A percentile compares a stretch with the other conserved stretches of the same genome.
These are phyloP conservation scores for Cryptococcus maquisensis DNA, from an alignment of 1,284 basidiomycete genomes.

Conservation along the genomic window DNA sequence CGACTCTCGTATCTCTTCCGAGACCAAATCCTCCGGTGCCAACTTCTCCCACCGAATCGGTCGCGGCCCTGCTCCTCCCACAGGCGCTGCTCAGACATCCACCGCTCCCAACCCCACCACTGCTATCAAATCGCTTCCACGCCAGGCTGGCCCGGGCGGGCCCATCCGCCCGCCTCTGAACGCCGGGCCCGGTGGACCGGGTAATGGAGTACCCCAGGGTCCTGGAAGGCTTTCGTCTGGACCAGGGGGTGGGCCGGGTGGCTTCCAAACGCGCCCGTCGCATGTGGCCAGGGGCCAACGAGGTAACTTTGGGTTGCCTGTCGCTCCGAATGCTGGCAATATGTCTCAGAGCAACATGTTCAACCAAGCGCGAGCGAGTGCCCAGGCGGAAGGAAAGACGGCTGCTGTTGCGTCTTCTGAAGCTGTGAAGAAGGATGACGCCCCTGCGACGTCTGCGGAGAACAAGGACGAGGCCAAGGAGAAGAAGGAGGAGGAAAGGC, in stretches of 20 bases:
- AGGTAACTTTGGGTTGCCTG: too few species aligned
- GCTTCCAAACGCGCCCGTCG: too few species aligned
- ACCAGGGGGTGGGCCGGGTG: too few species aligned
- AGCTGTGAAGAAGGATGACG: constrained; percentile 48
- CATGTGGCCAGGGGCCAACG: too few species aligned
- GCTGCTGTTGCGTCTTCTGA: background rate
- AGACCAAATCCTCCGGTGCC: constrained; percentile 91
- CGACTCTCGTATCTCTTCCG: constrained; percentile 85
- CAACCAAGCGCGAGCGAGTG: background rate
- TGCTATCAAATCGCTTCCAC: background rate
- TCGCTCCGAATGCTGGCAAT: background rate
- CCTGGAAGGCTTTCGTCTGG: too few species aligned
- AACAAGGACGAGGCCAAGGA: constrained; percentile 38
- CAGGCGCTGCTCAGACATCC: constrained; percentile 6
- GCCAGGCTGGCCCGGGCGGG: constrained; percentile 2
- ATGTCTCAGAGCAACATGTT: background rate
- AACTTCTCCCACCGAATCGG: constrained; percentile 67
- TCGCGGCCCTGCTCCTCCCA: constrained; percentile 19
- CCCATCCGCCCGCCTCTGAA: constrained; percentile 1
- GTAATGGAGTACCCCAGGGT: too few species aligned
- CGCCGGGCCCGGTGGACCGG: background rate
- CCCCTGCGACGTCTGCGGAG: background rate
- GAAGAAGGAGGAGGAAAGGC: constrained; percentile 29
- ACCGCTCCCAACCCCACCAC: constrained; percentile 6
- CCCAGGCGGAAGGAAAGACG: background rate